These are phyloP conservation scores for Lindgomyces ingoldianus DNA, from an alignment of 495 filamentous ascomycete species.

Conservation along the genomic window DNA sequence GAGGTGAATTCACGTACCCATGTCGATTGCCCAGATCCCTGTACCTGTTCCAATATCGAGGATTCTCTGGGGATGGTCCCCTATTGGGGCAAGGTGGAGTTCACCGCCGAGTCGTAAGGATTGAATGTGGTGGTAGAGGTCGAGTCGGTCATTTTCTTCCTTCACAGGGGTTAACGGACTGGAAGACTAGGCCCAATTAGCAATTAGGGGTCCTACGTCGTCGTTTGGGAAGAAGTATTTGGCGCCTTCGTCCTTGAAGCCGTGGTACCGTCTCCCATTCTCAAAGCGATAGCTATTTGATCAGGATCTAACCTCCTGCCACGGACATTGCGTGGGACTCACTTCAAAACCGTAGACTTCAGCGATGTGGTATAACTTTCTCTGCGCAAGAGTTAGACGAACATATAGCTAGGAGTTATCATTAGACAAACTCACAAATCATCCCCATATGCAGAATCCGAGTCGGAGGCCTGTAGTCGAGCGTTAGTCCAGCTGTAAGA, in stretches of 20 bases:
- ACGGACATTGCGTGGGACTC: conserved; percentile 27
- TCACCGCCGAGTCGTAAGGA: conserved; percentile 21
- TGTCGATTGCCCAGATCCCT: conserved; percentile 37
- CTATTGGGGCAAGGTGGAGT: conserved; percentile 31
- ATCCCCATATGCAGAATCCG: conserved; percentile 45
- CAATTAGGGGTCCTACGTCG: too few species aligned
- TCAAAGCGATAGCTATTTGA: conserved; percentile 26
- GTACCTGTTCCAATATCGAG: conserved; percentile 36
- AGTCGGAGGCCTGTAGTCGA: conserved; percentile 3
- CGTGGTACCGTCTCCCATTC: conserved; percentile 39
- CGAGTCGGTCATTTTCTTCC: conserved; percentile 41
- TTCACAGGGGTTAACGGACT: too few species aligned
- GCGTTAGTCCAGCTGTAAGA: neutral
- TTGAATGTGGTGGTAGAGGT: conserved; percentile 51
- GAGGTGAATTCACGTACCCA: conserved; percentile 7
- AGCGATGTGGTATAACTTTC: conserved; percentile 49
- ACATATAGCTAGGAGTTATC: neutral
- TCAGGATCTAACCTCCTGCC: conserved; percentile 4
- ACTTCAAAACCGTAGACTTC: conserved; percentile 47
- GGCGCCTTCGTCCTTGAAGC: conserved; percentile 15
- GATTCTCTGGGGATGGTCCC: conserved; percentile 17
- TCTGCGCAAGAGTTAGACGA: conserved; percentile 1
- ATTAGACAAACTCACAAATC: conserved; percentile 39
- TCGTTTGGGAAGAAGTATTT: conserved; percentile 40
- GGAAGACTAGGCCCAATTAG: too few species aligned